phyloP scores from a whole-genome alignment of 805 yeast species.

The Danielozyma ontarioensis region DNA sequence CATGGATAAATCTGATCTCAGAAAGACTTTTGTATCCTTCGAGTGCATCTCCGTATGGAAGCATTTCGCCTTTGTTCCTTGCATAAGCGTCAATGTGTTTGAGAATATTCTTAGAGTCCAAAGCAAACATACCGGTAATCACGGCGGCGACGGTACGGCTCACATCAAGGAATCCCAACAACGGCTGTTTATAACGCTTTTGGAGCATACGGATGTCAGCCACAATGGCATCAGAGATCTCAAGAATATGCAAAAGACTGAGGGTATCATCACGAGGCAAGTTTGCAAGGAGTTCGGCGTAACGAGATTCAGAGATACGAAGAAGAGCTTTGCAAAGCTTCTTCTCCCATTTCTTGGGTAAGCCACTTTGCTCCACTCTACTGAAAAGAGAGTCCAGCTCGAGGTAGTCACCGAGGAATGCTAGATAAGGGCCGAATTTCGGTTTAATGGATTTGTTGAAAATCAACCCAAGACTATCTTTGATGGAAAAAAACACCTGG shows the following conservation, averaged over 20 bases:
- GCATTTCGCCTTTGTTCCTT: conserved; percentile 21
- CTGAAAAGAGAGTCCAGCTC: conserved; percentile 42
- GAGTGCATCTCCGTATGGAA: conserved; percentile 52
- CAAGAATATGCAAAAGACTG: conserved; percentile 49
- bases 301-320: conserved; percentile 31
- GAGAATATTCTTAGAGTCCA: conserved; percentile 49
- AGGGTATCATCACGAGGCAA: conserved; percentile 59
- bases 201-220: conserved; percentile 47
- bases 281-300: conserved; percentile 33
- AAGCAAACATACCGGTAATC: conserved; percentile 47
- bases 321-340: conserved; percentile 30
- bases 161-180: conserved; percentile 55
- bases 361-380: conserved; percentile 26
- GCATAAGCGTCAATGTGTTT: conserved; percentile 43
- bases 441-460: conserved; percentile 45
- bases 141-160: conserved; percentile 44
- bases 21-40: conserved; percentile 49
- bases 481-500: conserved; percentile 42
- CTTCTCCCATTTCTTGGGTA: conserved; percentile 44
- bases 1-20: conserved; percentile 48
- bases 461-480: conserved; percentile 36
- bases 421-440: conserved; percentile 49
- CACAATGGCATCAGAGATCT: conserved; percentile 51
- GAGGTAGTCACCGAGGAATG: conserved; percentile 45
- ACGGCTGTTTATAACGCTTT: conserved; percentile 53